These are phyloP conservation scores for Emmonsiellopsis sp. DNA, from an alignment of 2,329 filamentous ascomycete genomes.

Conservation along the genomic window DNA sequence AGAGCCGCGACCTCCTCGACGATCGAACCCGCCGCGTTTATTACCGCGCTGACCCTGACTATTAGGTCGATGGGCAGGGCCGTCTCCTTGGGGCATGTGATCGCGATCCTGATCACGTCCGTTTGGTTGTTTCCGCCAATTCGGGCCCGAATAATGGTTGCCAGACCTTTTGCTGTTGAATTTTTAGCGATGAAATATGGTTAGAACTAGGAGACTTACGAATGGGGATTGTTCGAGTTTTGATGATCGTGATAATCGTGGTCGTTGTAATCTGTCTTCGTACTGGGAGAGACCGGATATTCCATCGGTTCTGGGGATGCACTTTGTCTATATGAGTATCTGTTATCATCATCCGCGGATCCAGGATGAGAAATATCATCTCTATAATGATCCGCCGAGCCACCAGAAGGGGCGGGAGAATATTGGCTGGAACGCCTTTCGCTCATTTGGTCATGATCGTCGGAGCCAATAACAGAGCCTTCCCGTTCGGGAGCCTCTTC, in stretches of 20 bases:
- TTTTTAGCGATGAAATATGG: background rate
- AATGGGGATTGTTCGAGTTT: background rate
- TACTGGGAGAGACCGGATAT: background rate
- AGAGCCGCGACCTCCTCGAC: slow-evolving; percentile 1
- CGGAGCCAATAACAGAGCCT: background rate
- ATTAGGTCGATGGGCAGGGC: background rate
- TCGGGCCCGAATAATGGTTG: background rate
- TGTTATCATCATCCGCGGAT: background rate
- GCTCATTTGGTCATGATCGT: background rate
- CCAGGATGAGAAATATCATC: background rate
- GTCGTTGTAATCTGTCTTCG: background rate
- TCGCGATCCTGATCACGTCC: background rate
- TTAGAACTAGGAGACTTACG: background rate
- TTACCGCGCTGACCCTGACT: background rate
- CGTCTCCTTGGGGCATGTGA: background rate
- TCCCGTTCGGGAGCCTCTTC: background rate
- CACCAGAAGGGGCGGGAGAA: background rate
- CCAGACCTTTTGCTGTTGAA: background rate
- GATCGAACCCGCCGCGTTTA: background rate
- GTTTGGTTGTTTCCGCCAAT: slow-evolving; percentile 1
- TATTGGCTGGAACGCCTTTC: background rate
- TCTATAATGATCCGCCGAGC: background rate
- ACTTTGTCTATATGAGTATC: background rate
- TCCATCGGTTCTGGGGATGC: background rate
- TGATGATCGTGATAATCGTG: background rate